phyloP scores from a whole-genome alignment of 2,329 filamentous ascomycete species.

The Microthyrium microscopicum region DNA sequence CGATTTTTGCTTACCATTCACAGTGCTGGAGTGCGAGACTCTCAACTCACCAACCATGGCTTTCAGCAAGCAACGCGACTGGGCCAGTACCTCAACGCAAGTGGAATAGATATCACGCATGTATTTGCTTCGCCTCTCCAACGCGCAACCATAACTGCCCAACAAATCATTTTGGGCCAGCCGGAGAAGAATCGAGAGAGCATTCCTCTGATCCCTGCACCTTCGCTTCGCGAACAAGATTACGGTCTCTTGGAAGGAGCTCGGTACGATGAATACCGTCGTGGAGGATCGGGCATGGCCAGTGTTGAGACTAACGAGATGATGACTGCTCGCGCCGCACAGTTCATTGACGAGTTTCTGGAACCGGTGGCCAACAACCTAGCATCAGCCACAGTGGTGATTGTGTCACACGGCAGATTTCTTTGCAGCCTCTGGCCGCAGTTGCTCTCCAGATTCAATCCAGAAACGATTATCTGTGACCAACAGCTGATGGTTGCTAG shows the following conservation, averaged over 20 bases:
- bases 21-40: constrained; percentile 68
- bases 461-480: constrained; percentile 27
- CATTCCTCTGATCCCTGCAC: constrained; percentile 14
- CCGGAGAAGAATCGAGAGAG: constrained; percentile 1
- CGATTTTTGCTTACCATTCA: constrained; percentile 14
- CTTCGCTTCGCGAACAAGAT: constrained; percentile 45
- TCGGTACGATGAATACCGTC: constrained; percentile 30
- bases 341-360: constrained; percentile 46
- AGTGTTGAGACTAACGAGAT: constrained; percentile 48
- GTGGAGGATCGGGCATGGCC: constrained; percentile 18
- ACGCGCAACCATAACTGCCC: constrained; percentile 56
- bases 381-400: constrained; percentile 37
- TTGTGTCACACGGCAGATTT: constrained; percentile 75
- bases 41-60: constrained; percentile 65
- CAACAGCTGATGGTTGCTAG: constrained; percentile 20
- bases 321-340: constrained; percentile 25
- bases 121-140: constrained; percentile 66
- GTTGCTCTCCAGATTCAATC: constrained; percentile 39
- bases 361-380: constrained; percentile 49
- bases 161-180: constrained; percentile 45
- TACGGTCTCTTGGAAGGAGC: constrained; percentile 57
- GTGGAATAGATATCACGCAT: constrained; percentile 47
- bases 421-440: constrained; percentile 51
- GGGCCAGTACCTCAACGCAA: constrained; percentile 47
- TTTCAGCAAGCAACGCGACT: constrained; percentile 61